Evolutionary conservation across 2,329 filamentous ascomycete species (phyloP), one percentile per base, ranked within the genome.

Genomic region (Lachnellula willkommii): DNA sequence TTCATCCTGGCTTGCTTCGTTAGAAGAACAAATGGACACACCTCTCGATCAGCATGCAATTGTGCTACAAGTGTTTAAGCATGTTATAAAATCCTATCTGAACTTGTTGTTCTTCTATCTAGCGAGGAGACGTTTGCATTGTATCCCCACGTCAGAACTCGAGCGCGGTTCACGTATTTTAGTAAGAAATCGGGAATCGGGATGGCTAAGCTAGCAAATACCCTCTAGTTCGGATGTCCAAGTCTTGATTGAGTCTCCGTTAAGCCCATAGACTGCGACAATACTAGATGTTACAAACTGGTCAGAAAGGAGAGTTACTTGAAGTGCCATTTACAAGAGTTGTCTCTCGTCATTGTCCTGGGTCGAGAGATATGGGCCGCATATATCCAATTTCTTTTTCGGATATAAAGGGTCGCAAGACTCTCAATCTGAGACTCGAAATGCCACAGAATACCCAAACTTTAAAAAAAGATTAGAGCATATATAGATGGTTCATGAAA

Each of bases 191-290:
- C 56, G 20, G 54, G 64, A 59, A 37, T 66, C 56, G 20, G 54
- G 64, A 42, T 56, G 17, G 22, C 32, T 42, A 17, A 75, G 63
- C 72, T 72, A 74, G 57, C 60, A 68, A 35, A 67, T 62, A 3
- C 60, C 62, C 49, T 66, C 61, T 17, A 63, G 50, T 43, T 67
- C 65, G 26, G 57, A 12, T 15, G 68, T 71, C 71, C 72, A 75
- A 46, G 72, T 73, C 50, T 63, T 63, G 43, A 66, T 59, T 9
- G 68, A 64, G 54, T 74, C 59, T 17, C 71, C 72, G 57, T 72
- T 72, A 6, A 75, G 68, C 12, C 72, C 72, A 64, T 75, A 73
- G 39, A 75, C 71, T 14, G 73, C 73, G 36, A 75, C 69, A 32
- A 55, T 53, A 52, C 57, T 59, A 12, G 9, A 32, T 11, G 28